These are phyloP conservation scores for Exophiala spinifera DNA, from an alignment of 2,329 filamentous ascomycete genomes.

Conservation along the genomic window DNA sequence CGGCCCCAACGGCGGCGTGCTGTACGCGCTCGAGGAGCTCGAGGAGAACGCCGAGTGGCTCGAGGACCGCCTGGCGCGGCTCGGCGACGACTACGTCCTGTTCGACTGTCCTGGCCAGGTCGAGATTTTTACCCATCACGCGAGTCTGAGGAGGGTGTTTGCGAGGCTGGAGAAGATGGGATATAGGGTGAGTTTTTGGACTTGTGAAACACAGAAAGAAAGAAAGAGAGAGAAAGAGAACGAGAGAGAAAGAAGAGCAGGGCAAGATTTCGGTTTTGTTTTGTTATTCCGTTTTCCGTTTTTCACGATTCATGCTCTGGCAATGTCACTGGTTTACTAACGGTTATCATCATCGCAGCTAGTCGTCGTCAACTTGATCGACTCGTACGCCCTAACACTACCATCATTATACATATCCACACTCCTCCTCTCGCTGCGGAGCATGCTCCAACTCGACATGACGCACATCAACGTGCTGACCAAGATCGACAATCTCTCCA, in stretches of 20 bases:
- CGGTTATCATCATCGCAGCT: conserved; percentile 57
- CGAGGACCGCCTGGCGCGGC: conserved; percentile 71
- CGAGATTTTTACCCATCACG: conserved; percentile 94
- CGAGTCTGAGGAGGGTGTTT: conserved; percentile 86
- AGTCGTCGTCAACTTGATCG: conserved; percentile 87
- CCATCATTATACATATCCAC: conserved; percentile 95
- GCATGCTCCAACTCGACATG: conserved; percentile 98
- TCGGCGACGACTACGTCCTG: conserved; percentile 85
- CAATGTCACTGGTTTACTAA: no score
- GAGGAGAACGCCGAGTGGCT: conserved; percentile 94
- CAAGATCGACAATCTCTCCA: conserved; percentile 90
- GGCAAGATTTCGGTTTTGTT: no score
- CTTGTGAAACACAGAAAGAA: no score
- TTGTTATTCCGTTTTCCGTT: conserved; percentile 4
- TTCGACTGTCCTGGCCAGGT: conserved; percentile 98
- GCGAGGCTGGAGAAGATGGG: conserved; percentile 84
- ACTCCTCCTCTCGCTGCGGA: conserved; percentile 84
- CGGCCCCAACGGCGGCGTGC: conserved; percentile 85
- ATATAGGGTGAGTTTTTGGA: conserved; percentile 71
- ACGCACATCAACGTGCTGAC: conserved; percentile 94
- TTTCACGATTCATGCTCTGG: no score
- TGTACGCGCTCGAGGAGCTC: conserved; percentile 93
- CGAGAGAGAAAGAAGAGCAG: no score
- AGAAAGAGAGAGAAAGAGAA: no score
- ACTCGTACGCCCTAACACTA: conserved; percentile 88